Base-by-base conservation (phyloP, 2,329 filamentous ascomycete genomes). In the Ophiocordyceps camponoti-floridani region DNA sequence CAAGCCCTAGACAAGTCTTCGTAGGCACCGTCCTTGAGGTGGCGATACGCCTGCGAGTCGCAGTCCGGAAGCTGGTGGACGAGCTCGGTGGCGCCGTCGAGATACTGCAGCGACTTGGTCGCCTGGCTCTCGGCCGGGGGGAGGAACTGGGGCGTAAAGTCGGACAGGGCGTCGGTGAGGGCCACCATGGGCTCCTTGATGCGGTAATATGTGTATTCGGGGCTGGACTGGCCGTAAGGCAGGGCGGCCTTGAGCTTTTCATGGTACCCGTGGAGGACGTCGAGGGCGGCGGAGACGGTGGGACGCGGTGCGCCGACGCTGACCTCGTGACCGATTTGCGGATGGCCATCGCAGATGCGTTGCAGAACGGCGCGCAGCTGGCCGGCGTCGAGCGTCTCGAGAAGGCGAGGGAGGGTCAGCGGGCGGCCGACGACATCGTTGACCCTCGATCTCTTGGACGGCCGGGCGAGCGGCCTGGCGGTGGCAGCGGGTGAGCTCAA, bases 1-100 rank as follows among this genome's bases (percentile, higher is more conserved):
- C 91, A 98, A 1, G 91, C 91, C 56, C 82, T 86, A 26, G 85
- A 82, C 50, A 98, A 88, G 58, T 96, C 91, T 55, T 98, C 89
- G 58, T 98, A 98, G 7, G 89, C 88, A 50, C 86, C 86, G 52
- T 94, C 82, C 62, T 95, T 95, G 67, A 94, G 85, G 54, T 94
- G 75, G 51, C 88, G 88, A 64, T 95, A 83, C 49, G 85, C 78
- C 48, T 82, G 83, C 41, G 79, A 85, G 52, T 91, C 84, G 87
- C 88, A 98, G 56, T 94, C 77, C 3, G 91, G 91, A 40, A 98
- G 70, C 37, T 79, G 73, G 61, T 98, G 88, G 46, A 96, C 83
- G 46, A 96, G 77, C 51, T 89, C 79, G 30, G 91, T 98, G 47
- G 84, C 89, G 41, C 82, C 82, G 52, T 98, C 85, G 23, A 98